Evolutionary conservation across 257 asterid genomes (phyloP).

Genomic region (Capsicum baccatum): DNA sequence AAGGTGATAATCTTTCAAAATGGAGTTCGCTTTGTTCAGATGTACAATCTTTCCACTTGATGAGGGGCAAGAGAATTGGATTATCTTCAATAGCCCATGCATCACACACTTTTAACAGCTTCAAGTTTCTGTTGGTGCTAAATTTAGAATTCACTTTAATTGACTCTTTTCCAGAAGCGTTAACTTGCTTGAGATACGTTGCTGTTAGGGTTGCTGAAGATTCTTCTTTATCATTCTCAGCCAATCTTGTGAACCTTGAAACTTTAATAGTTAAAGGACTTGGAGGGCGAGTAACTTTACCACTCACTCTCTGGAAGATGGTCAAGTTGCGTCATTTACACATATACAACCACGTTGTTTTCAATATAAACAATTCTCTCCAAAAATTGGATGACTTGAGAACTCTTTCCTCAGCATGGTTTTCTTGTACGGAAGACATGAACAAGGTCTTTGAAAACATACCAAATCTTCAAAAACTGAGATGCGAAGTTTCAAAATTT

Average conservation of each 20-base stretch:
- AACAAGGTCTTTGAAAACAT: neutral
- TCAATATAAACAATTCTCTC: neutral
- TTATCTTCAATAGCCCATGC: neutral
- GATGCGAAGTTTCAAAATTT: neutral
- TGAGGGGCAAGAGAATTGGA: neutral
- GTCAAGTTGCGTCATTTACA: neutral
- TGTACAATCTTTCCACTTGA: neutral
- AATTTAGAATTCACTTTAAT: neutral
- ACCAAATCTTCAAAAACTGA: neutral
- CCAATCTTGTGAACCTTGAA: constrained; percentile 29
- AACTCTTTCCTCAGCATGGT: neutral
- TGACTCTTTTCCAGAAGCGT: neutral
- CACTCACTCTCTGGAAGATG: neutral
- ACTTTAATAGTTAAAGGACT: constrained; percentile 20
- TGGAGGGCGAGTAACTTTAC: neutral
- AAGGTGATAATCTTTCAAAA: neutral
- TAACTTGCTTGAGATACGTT: constrained; percentile 22
- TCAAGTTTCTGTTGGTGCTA: constrained; percentile 26
- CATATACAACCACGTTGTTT: neutral
- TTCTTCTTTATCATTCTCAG: neutral
- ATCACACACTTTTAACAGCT: neutral
- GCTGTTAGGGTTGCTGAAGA: neutral
- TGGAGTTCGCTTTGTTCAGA: neutral
- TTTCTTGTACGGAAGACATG: neutral
- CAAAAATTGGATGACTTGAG: neutral